A percentile compares a stretch with the other conserved stretches of the same genome.
phyloP scores from a whole-genome alignment of 2,329 filamentous ascomycete species.

The Tolypocladium endophyticum region DNA sequence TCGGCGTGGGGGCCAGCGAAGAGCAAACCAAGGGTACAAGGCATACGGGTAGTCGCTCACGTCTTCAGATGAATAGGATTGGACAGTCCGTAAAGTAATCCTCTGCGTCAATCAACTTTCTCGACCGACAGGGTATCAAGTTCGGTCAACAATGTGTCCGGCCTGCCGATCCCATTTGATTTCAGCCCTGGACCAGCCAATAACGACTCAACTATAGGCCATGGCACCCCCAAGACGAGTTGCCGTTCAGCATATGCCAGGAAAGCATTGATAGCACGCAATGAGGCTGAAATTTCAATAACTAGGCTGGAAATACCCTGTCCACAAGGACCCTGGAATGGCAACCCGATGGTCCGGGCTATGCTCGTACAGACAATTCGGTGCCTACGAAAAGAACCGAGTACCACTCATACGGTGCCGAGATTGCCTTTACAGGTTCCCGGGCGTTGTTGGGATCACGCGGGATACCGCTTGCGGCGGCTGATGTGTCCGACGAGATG shows the following conservation, averaged over 20 bases:
- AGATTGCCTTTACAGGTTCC: background rate
- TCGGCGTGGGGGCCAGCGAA: background rate
- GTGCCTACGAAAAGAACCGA: background rate
- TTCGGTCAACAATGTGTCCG: background rate
- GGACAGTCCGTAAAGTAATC: background rate
- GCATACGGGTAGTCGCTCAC: background rate
- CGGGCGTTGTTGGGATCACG: background rate
- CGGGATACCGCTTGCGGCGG: background rate
- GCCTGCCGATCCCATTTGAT: background rate
- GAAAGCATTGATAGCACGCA: background rate
- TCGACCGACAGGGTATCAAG: background rate
- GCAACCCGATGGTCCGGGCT: background rate
- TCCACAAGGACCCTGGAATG: background rate
- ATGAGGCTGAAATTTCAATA: background rate
- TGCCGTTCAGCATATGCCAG: background rate
- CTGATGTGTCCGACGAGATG: background rate
- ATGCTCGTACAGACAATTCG: background rate
- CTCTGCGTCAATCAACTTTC: background rate
- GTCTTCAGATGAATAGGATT: background rate
- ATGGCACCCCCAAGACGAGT: background rate
- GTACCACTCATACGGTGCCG: background rate
- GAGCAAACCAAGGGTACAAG: background rate
- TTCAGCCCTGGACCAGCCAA: background rate
- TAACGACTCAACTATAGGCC: background rate
- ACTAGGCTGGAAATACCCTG: background rate